Evolutionary conservation across 108 stramenopile species (phyloP).

Genomic region (Fragilariopsis cylindrus): DNA sequence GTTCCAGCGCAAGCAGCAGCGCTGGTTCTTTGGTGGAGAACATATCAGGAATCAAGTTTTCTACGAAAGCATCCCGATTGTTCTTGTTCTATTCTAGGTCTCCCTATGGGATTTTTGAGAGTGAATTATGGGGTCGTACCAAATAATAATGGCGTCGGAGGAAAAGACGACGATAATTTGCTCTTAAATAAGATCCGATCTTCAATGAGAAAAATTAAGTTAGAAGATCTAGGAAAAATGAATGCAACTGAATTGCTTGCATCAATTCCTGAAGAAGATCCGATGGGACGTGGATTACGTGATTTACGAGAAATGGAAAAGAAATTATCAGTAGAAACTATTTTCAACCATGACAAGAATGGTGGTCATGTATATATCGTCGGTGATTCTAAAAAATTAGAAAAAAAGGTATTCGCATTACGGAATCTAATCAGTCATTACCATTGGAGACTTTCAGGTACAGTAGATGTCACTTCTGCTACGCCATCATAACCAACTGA

Average conservation of each 20-base stretch:
- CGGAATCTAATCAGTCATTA: conserved; percentile 11
- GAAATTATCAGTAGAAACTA: not conserved
- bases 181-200: not conserved
- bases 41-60: not conserved
- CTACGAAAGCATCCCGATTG: not conserved
- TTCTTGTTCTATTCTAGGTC: not conserved
- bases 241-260: not conserved
- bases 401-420: conserved; percentile 10
- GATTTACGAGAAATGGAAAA: conserved; percentile 2
- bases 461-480: too few species aligned
- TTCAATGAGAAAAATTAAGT: conserved; percentile 4
- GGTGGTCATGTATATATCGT: conserved; percentile 7
- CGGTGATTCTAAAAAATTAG: conserved; percentile 3
- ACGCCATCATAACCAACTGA: not conserved
- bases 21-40: not conserved
- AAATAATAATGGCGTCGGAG: not conserved
- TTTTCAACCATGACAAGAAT: not conserved
- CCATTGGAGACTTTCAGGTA: conserved; percentile 13
- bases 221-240: conserved; percentile 10
- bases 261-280: conserved; percentile 17
- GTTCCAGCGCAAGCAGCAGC: not conserved
- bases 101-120: not conserved
- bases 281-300: not conserved
- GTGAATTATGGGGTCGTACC: not conserved
- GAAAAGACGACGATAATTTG: not conserved